Evolutionary conservation across 2,329 filamentous ascomycete genomes (phyloP).

Genomic region (Pseudocercospora eumusae): DNA sequence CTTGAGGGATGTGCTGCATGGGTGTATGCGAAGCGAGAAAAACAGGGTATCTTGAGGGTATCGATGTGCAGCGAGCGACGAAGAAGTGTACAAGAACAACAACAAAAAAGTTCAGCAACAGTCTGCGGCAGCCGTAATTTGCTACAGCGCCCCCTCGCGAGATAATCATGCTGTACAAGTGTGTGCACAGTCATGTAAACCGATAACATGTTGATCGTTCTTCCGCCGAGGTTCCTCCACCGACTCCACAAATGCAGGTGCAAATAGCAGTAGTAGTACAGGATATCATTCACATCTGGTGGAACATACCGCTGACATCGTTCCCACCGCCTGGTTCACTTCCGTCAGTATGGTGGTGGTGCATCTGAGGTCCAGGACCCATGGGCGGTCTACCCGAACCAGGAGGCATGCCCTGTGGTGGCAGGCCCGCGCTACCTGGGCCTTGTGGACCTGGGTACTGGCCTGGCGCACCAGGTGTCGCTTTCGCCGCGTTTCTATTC

Average conservation of each 20-base stretch:
- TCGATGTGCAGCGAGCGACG: slow-evolving; percentile 20
- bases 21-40: slow-evolving; percentile 35
- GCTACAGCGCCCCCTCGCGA: slow-evolving; percentile 12
- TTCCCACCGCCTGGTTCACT: slow-evolving; percentile 62
- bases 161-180: slow-evolving; percentile 33
- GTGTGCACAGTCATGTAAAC: slow-evolving; percentile 29
- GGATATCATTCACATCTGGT: slow-evolving; percentile 71
- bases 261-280: slow-evolving; percentile 38
- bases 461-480: slow-evolving; percentile 27
- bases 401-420: slow-evolving; percentile 61
- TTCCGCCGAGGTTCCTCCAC: slow-evolving; percentile 18
- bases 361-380: slow-evolving; percentile 57
- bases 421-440: slow-evolving; percentile 60
- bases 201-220: slow-evolving; percentile 28
- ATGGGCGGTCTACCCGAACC: slow-evolving; percentile 62
- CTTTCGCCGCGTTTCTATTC: slow-evolving; percentile 56
- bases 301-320: slow-evolving; percentile 96
- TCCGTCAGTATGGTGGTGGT: slow-evolving; percentile 74
- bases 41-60: slow-evolving; percentile 27
- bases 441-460: slow-evolving; percentile 68
- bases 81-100: slow-evolving; percentile 34
- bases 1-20: slow-evolving; percentile 33
- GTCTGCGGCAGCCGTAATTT: slow-evolving; percentile 21
- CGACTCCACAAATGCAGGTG: slow-evolving; percentile 28
- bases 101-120: slow-evolving; percentile 37